These are phyloP conservation scores for Skeletonema tropicum DNA, from an alignment of 108 stramenopile genomes.

Conservation along the genomic window DNA sequence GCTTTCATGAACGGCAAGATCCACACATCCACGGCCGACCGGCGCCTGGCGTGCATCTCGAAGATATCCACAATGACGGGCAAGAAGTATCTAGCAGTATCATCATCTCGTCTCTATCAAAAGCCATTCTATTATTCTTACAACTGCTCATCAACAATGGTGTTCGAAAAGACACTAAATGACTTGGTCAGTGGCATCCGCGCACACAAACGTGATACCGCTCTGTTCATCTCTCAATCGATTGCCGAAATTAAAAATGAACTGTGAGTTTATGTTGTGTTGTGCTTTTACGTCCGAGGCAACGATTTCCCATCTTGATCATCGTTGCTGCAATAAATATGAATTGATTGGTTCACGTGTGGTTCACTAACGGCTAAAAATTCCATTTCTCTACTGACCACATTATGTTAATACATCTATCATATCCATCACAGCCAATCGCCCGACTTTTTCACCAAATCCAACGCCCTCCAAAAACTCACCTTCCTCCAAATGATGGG, in stretches of 20 bases:
- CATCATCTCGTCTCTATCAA: no score
- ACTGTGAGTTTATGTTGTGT: conserved; percentile 36
- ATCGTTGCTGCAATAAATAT: no score
- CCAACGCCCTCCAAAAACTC: conserved; percentile 95
- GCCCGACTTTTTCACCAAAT: conserved; percentile 91
- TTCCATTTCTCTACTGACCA: neutral
- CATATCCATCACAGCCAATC: conserved; percentile 39
- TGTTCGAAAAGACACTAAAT: conserved; percentile 95
- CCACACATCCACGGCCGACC: no score
- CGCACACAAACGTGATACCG: conserved; percentile 92
- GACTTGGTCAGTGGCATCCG: conserved; percentile 99
- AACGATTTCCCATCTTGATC: neutral
- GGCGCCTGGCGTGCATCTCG: no score
- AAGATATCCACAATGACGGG: no score
- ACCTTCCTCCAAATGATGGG: conserved; percentile 99
- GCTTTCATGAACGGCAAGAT: no score
- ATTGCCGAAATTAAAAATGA: conserved; percentile 97
- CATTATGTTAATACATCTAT: neutral
- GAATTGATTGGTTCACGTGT: no score
- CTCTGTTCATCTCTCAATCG: conserved; percentile 90
- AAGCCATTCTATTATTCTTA: no score
- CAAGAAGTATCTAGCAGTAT: no score
- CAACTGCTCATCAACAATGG: conserved; percentile 2
- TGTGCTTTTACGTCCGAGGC: neutral
- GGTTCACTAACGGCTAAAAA: neutral